These are phyloP conservation scores for Geotrichum citri-aurantii DNA, from an alignment of 1,139 yeast species.

Conservation along the genomic window DNA sequence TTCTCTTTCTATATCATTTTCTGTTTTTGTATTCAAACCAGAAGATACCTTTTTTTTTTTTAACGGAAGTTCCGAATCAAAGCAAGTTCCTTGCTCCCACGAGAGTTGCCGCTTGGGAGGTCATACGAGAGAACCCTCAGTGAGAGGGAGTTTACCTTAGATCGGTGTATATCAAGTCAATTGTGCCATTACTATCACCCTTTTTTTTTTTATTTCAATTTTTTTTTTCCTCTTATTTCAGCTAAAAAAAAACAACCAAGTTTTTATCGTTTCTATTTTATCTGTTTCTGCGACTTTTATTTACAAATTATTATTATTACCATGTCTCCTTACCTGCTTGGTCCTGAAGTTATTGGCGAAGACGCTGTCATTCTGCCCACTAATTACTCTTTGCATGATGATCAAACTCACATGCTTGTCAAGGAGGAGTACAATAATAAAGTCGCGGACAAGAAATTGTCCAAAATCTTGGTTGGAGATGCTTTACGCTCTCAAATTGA, in stretches of 20 bases:
- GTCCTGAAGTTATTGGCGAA: constrained; percentile 17
- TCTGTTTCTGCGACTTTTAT: background rate
- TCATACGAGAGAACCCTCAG: constrained; percentile 23
- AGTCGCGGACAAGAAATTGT: constrained; percentile 16
- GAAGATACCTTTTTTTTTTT: constrained; percentile 4
- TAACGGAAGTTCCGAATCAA: constrained; percentile 13
- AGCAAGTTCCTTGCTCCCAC: constrained; percentile 22
- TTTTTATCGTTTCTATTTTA: background rate
- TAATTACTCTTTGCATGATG: background rate
- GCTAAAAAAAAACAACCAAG: background rate
- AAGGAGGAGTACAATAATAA: constrained; percentile 16
- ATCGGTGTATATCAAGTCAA: constrained; percentile 11
- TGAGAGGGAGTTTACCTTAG: constrained; percentile 19
- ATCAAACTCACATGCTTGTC: background rate
- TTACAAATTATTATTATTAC: too few relatives aligned
- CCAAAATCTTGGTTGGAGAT: constrained; percentile 26
- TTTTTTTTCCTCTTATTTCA: background rate
- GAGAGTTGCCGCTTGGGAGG: constrained; percentile 28
- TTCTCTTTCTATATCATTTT: constrained; percentile 13
- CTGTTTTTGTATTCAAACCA: constrained; percentile 5
- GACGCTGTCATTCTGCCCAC: constrained; percentile 15
- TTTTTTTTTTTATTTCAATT: constrained; percentile 1
- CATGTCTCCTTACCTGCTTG: constrained; percentile 20
- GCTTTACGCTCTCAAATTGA: constrained; percentile 28
- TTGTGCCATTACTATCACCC: constrained; percentile 3